These are phyloP conservation scores for Pichia deserticola DNA, from an alignment of 805 yeast species.

Conservation along the genomic window DNA sequence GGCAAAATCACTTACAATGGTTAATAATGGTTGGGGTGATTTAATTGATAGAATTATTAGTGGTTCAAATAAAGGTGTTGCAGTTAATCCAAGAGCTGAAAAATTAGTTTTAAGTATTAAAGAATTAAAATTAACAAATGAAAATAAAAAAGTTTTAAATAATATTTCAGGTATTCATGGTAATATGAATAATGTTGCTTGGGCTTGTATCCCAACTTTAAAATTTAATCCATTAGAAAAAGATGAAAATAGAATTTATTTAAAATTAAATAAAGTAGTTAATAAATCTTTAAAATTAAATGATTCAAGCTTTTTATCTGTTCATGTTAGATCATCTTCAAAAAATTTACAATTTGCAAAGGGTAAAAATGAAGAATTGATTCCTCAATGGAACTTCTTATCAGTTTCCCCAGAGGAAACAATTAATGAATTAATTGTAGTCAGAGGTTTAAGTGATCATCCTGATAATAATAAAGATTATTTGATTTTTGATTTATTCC, in stretches of 20 bases:
- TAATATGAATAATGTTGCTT: conserved; percentile 30
- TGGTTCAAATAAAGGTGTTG: conserved; percentile 71
- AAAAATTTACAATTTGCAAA: conserved; percentile 50
- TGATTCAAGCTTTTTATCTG: conserved; percentile 40
- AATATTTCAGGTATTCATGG: conserved; percentile 17
- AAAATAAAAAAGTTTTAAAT: conserved; percentile 24
- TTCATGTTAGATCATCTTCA: conserved; percentile 47
- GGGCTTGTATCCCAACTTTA: conserved; percentile 58
- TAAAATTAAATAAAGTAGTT: conserved; percentile 44
- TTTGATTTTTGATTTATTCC: conserved; percentile 47
- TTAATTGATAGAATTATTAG: conserved; percentile 67
- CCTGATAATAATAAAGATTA: conserved; percentile 43
- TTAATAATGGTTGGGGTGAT: conserved; percentile 85
- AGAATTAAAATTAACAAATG: conserved; percentile 42
- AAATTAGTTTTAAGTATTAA: conserved; percentile 61
- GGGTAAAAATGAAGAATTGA: conserved; percentile 53
- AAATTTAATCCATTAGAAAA: conserved; percentile 57
- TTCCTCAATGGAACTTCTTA: conserved; percentile 58
- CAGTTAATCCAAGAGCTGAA: conserved; percentile 76
- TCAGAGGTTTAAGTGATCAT: conserved; percentile 41
- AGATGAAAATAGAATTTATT: conserved; percentile 52
- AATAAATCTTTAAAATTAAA: conserved; percentile 12
- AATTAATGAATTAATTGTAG: conserved; percentile 62
- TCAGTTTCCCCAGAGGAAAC: conserved; percentile 66
- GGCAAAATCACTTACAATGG: conserved; percentile 30